Evolutionary conservation across 305 asterid species (phyloP), one percentile per base, ranked within the genome.

Genomic region (Plantago lanceolata): DNA sequence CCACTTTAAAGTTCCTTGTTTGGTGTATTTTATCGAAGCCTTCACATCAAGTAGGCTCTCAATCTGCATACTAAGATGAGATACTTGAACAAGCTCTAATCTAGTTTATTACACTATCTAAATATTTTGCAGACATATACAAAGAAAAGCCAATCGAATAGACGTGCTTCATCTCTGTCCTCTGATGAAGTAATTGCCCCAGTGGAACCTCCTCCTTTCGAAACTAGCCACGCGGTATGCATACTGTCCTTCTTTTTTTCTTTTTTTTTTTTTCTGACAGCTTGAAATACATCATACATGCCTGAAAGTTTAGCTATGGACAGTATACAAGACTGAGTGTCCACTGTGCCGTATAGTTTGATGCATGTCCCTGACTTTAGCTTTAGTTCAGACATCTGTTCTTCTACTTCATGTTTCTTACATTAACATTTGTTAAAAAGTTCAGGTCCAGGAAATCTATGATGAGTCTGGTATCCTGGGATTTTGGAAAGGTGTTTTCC

Each of bases 401-500:
- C 57, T 52, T 53, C 57, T 16, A 67, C 45, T 35, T 71, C 19
- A 3, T 61, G 45, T 55, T 65, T 64, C 58, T 44, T 74, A 65
- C 61, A 33, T 18, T 53, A 43, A 66, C 64, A 61, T 76, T 20
- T 62, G 28, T 61, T 59, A 57, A 57, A 29, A 19, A 57, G 50
- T 50, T 37, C 95, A 93, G 99, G 71, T 93, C 78, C 95, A 87
- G 68, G 99, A 93, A 83, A 83, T 93, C 49, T 90, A 85, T 31
- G 90, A 61, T 63, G 99, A 93, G 81, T 89, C 79, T 57, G 99
- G 99, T 64, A 73, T 87, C 68, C 68, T 73, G 74, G 97, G 97
- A 70, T 90, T 93, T 69, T 93, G 99, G 99, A 85, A 78, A 81
- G 97, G 99, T 73, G 97, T 93, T 74, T 73, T 85, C 63, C 99